A percentile compares a stretch with the other conserved stretches of the same genome.
These are phyloP conservation scores for Colletotrichum abscissum DNA, from an alignment of 2,329 filamentous ascomycete genomes.

Conservation along the genomic window DNA sequence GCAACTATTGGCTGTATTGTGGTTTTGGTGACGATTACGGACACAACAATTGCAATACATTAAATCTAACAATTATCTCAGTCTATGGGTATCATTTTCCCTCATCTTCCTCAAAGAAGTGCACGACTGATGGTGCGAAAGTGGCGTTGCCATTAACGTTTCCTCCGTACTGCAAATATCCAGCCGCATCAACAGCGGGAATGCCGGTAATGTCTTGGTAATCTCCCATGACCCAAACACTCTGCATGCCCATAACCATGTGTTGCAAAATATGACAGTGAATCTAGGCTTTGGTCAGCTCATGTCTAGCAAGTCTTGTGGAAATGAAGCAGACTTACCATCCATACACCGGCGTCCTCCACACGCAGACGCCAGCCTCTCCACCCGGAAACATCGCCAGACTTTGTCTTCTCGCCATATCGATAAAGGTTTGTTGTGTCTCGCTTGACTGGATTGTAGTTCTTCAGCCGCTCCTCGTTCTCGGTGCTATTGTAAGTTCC, in stretches of 20 bases:
- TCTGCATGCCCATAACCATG: conserved; percentile 64
- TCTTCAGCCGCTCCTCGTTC: conserved; percentile 54
- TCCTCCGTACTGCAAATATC: conserved; percentile 58
- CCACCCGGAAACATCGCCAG: conserved; percentile 63
- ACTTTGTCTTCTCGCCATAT: conserved; percentile 55
- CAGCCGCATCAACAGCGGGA: conserved; percentile 47
- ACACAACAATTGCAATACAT: background rate
- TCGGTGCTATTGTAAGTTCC: conserved; percentile 61
- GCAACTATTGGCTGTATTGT: background rate
- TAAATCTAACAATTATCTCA: background rate
- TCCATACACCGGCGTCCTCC: conserved; percentile 67
- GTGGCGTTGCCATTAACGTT: conserved; percentile 55
- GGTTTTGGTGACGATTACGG: no score
- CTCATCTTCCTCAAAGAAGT: conserved; percentile 22
- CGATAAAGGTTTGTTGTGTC: conserved; percentile 67
- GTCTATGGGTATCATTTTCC: background rate
- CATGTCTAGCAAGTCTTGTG: background rate
- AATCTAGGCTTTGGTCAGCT: conserved; percentile 43
- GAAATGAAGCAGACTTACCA: conserved; percentile 44
- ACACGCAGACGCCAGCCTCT: conserved; percentile 67
- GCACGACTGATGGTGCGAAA: conserved; percentile 33
- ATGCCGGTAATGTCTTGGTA: conserved; percentile 36
- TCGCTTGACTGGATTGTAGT: conserved; percentile 49
- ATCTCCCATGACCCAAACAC: conserved; percentile 42
- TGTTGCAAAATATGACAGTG: conserved; percentile 70